Evolutionary conservation across 2,329 filamentous ascomycete species (phyloP).

Genomic region (Lachnellula willkommii): DNA sequence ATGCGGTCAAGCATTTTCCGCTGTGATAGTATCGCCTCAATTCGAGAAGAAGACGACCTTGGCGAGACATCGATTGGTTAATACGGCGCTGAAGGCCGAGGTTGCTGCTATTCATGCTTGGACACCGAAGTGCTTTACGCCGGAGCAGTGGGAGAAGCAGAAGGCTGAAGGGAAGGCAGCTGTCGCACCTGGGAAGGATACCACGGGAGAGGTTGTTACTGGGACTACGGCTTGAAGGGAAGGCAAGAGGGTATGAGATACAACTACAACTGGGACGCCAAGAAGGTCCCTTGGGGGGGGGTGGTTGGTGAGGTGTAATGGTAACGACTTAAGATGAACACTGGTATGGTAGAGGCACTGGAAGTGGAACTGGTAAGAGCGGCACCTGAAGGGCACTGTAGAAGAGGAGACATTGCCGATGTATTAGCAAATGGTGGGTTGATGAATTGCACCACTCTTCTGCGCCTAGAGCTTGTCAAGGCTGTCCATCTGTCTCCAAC

Average conservation of each 20-base stretch:
- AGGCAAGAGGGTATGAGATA: not conserved
- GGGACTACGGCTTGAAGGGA: conserved; percentile 28
- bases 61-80: conserved; percentile 64
- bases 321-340: too few species aligned
- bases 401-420: not conserved
- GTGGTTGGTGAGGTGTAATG: too few species aligned
- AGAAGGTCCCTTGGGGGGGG: not conserved
- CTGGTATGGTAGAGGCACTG: too few species aligned
- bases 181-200: conserved; percentile 29
- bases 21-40: conserved; percentile 58
- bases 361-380: not conserved
- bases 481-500: not conserved
- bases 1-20: conserved; percentile 66
- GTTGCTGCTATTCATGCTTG: conserved; percentile 72
- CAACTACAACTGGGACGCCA: not conserved
- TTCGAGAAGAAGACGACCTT: conserved; percentile 58
- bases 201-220: conserved; percentile 29
- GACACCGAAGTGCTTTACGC: conserved; percentile 70
- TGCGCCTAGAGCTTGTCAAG: not conserved
- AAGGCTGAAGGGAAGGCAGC: conserved; percentile 33
- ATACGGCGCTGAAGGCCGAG: conserved; percentile 61
- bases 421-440: not conserved
- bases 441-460: not conserved
- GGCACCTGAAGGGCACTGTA: not conserved
- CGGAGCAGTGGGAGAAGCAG: conserved; percentile 67